A percentile compares a stretch with the other conserved stretches of the same genome.
These are phyloP conservation scores for Linderniella brevidens DNA, from an alignment of 257 asterid genomes.

Conservation along the genomic window DNA sequence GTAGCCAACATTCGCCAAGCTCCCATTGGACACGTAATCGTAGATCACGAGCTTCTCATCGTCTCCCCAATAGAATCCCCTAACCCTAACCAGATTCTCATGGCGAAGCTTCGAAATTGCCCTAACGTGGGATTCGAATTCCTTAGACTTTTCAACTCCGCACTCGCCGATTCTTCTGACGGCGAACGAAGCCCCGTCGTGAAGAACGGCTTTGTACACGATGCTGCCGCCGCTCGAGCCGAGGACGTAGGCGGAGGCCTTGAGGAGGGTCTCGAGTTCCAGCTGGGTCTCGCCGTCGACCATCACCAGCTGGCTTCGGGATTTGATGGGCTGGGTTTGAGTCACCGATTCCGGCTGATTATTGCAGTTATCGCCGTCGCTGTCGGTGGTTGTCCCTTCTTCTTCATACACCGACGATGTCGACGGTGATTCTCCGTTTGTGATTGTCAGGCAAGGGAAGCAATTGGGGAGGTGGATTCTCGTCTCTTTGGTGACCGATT, in stretches of 20 bases:
- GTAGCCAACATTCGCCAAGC: slow-evolving; percentile 71
- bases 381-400: slow-evolving; percentile 25
- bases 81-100: slow-evolving; percentile 47
- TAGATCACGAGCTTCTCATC: slow-evolving; percentile 76
- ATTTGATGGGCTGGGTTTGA: slow-evolving; percentile 11
- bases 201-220: slow-evolving; percentile 78
- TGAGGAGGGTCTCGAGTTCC: slow-evolving; percentile 46
- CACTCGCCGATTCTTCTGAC: slow-evolving; percentile 80
- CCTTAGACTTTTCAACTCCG: slow-evolving; percentile 36
- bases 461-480: slow-evolving; percentile 21
- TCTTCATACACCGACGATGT: neutral
- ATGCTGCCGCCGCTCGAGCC: slow-evolving; percentile 63
- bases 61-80: slow-evolving; percentile 83
- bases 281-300: slow-evolving; percentile 63
- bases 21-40: slow-evolving; percentile 77
- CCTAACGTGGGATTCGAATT: slow-evolving; percentile 48
- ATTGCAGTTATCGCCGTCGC: slow-evolving; percentile 20
- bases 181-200: slow-evolving; percentile 57
- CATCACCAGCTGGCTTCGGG: slow-evolving; percentile 42
- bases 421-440: slow-evolving; percentile 18
- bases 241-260: slow-evolving; percentile 78
- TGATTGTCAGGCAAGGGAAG: slow-evolving; percentile 37
- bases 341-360: slow-evolving; percentile 4
- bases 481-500: too few species aligned
- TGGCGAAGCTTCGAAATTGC: slow-evolving; percentile 58